phyloP scores from a whole-genome alignment of 306 rosid genomes.

The Corylus heterophylla region DNA sequence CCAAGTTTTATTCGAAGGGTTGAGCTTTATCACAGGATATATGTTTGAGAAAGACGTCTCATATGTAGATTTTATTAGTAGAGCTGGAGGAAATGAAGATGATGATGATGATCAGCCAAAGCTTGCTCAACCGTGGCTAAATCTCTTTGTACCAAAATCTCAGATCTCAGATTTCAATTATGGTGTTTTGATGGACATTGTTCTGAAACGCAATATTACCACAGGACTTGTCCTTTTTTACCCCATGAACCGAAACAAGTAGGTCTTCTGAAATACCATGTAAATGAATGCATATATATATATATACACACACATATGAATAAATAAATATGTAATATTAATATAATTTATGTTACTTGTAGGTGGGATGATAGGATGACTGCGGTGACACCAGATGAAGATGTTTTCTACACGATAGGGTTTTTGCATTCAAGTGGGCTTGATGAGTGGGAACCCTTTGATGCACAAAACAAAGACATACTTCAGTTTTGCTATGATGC shows the following conservation, averaged over 20 bases:
- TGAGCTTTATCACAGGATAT: conserved; percentile 58
- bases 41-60: conserved; percentile 63
- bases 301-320: too few relatives aligned
- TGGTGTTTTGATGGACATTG: conserved; percentile 59
- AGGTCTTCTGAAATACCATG: conserved; percentile 21
- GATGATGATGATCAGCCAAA: conserved; percentile 49
- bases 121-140: conserved; percentile 94
- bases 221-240: conserved; percentile 69
- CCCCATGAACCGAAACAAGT: conserved; percentile 87
- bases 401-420: conserved; percentile 74
- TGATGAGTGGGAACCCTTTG: conserved; percentile 62
- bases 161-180: conserved; percentile 54
- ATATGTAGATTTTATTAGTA: conserved; percentile 62
- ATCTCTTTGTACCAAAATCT: conserved; percentile 74
- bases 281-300: too few relatives aligned
- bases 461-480: conserved; percentile 66
- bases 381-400: conserved; percentile 66
- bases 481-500: conserved; percentile 53
- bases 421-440: conserved; percentile 75
- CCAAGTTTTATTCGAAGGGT: conserved; percentile 44
- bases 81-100: conserved; percentile 43
- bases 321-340: too few relatives aligned
- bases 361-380: conserved; percentile 90
- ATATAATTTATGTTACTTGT: not conserved
- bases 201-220: conserved; percentile 66